Evolutionary conservation across 192 early-diverging fungal genomes (phyloP), one percentile per base, ranked within the genome.

Genomic region (Diversispora eburnea): DNA sequence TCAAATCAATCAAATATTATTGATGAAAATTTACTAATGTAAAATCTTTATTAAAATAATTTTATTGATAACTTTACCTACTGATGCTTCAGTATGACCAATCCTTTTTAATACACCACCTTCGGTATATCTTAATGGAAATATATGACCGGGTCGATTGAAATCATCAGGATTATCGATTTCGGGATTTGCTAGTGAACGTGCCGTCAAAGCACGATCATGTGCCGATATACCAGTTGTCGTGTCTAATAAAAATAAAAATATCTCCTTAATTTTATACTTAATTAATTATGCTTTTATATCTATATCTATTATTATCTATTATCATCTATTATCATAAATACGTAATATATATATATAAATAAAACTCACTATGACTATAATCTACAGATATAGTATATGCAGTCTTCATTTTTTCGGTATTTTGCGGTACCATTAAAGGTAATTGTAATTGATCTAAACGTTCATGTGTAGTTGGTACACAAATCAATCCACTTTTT

Each of bases 181-280:
- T 13, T 76, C 76, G 15, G 89, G 87, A 77, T 95, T 84, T 8
- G 95, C 94, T 17, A 99, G 79, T 3, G 90, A 86, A 0, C 84
- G 75, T 39, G 90, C 86, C 4, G 98, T 98, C 56, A 84, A 77
- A 59, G 93, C 85, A 45, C 98, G 89, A 79, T 98, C 98, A 62
- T 88, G 85, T 0, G 95, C 97, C 5, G 94, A 96, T 67, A 99
- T 98, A 17, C 96, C 98, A 6, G 98, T 99, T 5, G 93, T 93
- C n/a, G 93, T 93, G 17, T 89, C 88, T 81, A 48, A 56, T 12
- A 58, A 20, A 20, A 8, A 58, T 58, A 4, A 58, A 20, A 58
- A 4, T 5, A 58, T 20, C 0, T 4, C 20, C 20, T 19, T 58
- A 8, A 20, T 19, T 58, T 19, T 58, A 58, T 20, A 8, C 3